Evolutionary conservation across 257 asterid genomes (phyloP).

Genomic region (Solanum habrochaites): DNA sequence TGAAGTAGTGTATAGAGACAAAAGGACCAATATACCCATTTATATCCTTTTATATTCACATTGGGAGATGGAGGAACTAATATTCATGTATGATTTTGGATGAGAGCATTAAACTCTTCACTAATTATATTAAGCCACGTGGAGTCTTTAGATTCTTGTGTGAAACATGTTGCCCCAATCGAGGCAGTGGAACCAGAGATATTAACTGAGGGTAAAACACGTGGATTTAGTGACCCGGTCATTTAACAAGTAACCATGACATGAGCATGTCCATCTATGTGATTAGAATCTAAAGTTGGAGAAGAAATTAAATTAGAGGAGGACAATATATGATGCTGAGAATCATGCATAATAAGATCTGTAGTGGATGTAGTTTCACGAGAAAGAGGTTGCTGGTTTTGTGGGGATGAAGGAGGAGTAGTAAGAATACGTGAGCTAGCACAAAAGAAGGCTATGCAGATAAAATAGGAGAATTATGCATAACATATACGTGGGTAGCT

Average conservation of each 20-base stretch:
- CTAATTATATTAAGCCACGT: not conserved
- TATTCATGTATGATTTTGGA: not conserved
- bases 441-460: too few relatives aligned
- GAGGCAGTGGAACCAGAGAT: not conserved
- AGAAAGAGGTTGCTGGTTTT: too few relatives aligned
- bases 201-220: not conserved
- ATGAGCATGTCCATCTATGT: not conserved
- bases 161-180: not conserved
- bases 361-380: too few relatives aligned
- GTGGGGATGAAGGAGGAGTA: too few relatives aligned
- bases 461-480: too few relatives aligned
- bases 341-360: too few relatives aligned
- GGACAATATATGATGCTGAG: not conserved
- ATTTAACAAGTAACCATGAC: not conserved
- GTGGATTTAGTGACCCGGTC: not conserved
- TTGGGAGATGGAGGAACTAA: not conserved
- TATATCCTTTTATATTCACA: too few relatives aligned
- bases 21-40: not conserved
- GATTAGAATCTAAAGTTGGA: not conserved
- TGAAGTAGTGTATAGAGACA: not conserved
- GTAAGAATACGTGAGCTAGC: too few relatives aligned
- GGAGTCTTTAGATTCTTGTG: not conserved
- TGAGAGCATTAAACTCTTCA: not conserved
- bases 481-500: too few relatives aligned
- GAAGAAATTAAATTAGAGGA: not conserved